A percentile compares a stretch with the other conserved stretches of the same genome.
Evolutionary conservation across 768 basidiomycete genomes (phyloP).

Genomic region (Antrodiella citrinella): DNA sequence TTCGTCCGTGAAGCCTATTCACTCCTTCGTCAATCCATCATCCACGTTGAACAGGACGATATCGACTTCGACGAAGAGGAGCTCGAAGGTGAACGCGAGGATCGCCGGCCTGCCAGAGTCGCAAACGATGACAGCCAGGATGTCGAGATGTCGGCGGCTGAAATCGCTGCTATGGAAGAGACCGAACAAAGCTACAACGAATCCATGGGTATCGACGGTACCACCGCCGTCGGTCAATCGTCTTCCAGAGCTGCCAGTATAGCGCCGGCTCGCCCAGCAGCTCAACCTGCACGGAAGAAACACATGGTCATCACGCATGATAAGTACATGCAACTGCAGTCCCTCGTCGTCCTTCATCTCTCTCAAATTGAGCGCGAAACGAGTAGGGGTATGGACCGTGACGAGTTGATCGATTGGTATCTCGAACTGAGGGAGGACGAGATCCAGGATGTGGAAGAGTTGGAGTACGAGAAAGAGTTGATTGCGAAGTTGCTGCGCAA

Average conservation of each 20-base stretch:
- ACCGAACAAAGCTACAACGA: constrained; percentile 38
- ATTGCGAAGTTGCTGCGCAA: constrained; percentile 84
- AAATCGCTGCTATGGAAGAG: constrained; percentile 45
- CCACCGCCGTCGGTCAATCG: constrained; percentile 19
- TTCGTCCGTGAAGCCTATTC: constrained; percentile 96
- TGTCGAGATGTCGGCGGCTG: constrained; percentile 56
- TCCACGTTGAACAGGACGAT: constrained; percentile 98
- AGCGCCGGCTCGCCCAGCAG: constrained; percentile 14
- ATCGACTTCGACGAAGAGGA: constrained; percentile 96
- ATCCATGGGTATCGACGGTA: constrained; percentile 21
- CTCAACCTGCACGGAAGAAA: constrained; percentile 38
- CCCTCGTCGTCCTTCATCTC: constrained; percentile 78
- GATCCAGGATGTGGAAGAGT: constrained; percentile 73
- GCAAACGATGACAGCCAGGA: constrained; percentile 46
- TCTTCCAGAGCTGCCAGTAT: constrained; percentile 18
- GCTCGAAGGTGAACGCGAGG: constrained; percentile 44
- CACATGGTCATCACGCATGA: constrained; percentile 95
- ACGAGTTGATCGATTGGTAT: constrained; percentile 96
- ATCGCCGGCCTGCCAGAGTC: constrained; percentile 25
- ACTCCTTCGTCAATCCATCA: constrained; percentile 92
- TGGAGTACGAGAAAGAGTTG: constrained; percentile 87
- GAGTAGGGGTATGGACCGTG: constrained; percentile 72
- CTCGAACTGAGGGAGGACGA: constrained; percentile 83
- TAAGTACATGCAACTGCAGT: constrained; percentile 86
- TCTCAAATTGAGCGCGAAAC: constrained; percentile 68